A percentile compares a stretch with the other conserved stretches of the same genome.
Evolutionary conservation across 768 basidiomycete species (phyloP).

Genomic region (Porpolomopsis calyptriformis): DNA sequence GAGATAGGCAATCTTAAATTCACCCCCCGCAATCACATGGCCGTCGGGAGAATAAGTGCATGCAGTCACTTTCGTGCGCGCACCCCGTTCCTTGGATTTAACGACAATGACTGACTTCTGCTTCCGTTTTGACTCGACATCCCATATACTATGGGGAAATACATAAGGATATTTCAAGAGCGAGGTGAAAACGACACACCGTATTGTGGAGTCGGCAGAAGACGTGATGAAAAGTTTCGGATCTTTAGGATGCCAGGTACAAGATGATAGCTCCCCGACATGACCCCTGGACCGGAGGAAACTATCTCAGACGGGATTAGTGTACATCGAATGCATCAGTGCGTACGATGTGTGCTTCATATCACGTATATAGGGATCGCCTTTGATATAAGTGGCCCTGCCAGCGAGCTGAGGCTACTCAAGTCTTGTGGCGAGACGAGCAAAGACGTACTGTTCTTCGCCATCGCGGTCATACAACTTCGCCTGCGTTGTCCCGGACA

Average conservation of each 20-base stretch:
- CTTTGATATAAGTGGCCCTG: conserved; percentile 79
- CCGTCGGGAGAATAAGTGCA: conserved; percentile 88
- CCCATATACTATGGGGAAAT: conserved; percentile 67
- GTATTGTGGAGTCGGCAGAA: conserved; percentile 92
- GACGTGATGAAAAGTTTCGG: conserved; percentile 77
- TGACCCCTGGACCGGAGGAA: conserved; percentile 59
- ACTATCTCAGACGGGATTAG: conserved; percentile 5
- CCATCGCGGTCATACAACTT: conserved; percentile 90
- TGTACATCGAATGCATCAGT: conserved; percentile 1
- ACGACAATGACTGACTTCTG: conserved; percentile 95
- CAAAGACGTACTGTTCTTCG: conserved; percentile 68
- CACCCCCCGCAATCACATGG: conserved; percentile 82
- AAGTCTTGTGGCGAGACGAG: conserved; percentile 13
- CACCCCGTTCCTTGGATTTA: conserved; percentile 90
- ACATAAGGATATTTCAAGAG: not conserved
- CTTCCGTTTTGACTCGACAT: conserved; percentile 83
- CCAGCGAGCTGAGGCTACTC: conserved; percentile 40
- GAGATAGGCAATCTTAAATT: conserved; percentile 10
- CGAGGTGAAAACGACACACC: conserved; percentile 33
- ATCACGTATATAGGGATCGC: conserved; percentile 96
- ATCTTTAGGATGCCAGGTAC: conserved; percentile 89
- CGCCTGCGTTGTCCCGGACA: conserved; percentile 81
- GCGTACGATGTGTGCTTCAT: conserved; percentile 97
- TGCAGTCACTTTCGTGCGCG: conserved; percentile 80
- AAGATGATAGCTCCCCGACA: conserved; percentile 82